Evolutionary conservation across 108 stramenopile genomes (phyloP), one percentile per base, ranked within the genome.

Genomic region (Nannochloropsis gaditana): DNA sequence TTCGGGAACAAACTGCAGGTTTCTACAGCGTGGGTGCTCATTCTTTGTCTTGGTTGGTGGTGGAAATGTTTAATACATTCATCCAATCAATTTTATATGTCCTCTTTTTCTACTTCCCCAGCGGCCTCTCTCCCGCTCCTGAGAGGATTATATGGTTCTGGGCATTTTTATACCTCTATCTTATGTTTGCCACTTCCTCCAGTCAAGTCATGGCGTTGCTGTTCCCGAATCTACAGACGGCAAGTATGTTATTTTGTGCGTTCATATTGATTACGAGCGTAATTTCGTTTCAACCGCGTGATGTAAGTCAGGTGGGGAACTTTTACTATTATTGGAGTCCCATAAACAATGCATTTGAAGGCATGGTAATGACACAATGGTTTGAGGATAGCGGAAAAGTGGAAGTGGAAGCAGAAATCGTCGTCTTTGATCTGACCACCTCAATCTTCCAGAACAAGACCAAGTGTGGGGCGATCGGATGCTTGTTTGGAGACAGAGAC

Each of bases 71-170:
- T 19, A 84, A 87, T 81, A 11, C 84, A 43, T 31, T 87, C 87
- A 43, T 88, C 45, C 86, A 83, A 41, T 80, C 89, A 31, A 43
- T 89, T 21, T n/a, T 84, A 21, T 90, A 88, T 84, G 44, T 85
- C 83, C 9, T 85, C 45, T 87, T 89, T 43, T 90, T 90, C 44
- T 90, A 89, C 87, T 90, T 84, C 84, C 83, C 85, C 80, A 87
- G 84, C 21, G 87, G 84, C 9, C 87, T 89, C 17, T 42, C 84
- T 4, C 41, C 42, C 86, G 83, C 83, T 17, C 87, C 84, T 43
- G 86, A 84, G 10, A 41, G 79, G 43, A 88, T 90, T 86, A 84
- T 90, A 42, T 85, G 85, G 79, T 90, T 85, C 87, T 90, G 89
- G 89, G 44, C n/a, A 5, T 82, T 88, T 73, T n/a, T 73, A 2